Base-by-base conservation (phyloP, 371 early-diverging fungal genomes). In the Lichtheimia hyalospora region DNA sequence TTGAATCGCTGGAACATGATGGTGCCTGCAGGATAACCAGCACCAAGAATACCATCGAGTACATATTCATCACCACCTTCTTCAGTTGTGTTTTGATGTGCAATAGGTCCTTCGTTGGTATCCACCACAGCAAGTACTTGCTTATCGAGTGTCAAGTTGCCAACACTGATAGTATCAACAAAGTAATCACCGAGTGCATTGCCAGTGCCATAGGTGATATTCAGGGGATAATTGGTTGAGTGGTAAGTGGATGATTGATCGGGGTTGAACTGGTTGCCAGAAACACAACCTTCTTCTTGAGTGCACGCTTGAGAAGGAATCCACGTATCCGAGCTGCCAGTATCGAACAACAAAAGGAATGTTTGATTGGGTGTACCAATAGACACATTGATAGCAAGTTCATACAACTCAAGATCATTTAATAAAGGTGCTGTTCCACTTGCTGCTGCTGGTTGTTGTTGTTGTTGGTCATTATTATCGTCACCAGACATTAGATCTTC, bases 261-360 rank as follows among this genome's bases (percentile, higher is more conserved):
- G 28, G 63, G 51, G 24, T 66, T 43, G 23, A 51, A 70, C 13
- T 60, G 63, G n/a, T 41, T 13, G 5, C 57, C 60, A 1, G 60
- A 57, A 2, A 57, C 16, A 49, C 68, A 68, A 4, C 75, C 77
- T 24, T 59, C 44, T 13, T 49, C 10, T 24, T 21, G 13, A 14
- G 52, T 24, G 48, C 85, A 85, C 40, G 64, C 61, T 48, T 74
- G 70, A 34, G 78, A 60, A 0, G 82, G 75, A 46, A 87, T 69
- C 75, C 85, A 82, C n/a, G 82, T 81, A 58, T 87, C 79, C 8
- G 84, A 73, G 4, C 84, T 84, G n/a, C 87, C 87, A 2, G 87
- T 89, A 62, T 89, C 90, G 25, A 89, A 83, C 44, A 86, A 70
- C 15, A 89, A 75, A 52, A 79, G 68, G 64, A 87, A 88, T 10